phyloP scores from a whole-genome alignment of 805 yeast genomes.

The Candida chauliodis region DNA sequence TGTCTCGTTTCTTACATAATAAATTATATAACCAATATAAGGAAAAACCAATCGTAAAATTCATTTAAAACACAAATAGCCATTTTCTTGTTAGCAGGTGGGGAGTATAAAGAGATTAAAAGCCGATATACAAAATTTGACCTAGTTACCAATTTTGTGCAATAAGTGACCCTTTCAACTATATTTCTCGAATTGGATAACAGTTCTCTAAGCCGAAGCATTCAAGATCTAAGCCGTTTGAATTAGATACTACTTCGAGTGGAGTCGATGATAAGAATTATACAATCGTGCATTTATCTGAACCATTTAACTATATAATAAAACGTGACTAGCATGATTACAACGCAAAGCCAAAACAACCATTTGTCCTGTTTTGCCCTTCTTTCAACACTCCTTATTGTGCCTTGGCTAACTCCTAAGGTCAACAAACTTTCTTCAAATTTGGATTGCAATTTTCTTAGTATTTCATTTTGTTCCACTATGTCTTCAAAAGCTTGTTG shows the following conservation, averaged over 20 bases:
- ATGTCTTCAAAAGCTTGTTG: constrained; percentile 79
- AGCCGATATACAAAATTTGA: not conserved
- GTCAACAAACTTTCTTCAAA: constrained; percentile 71
- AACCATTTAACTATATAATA: constrained; percentile 65
- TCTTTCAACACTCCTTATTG: constrained; percentile 74
- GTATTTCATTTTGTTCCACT: constrained; percentile 75
- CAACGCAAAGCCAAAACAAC: constrained; percentile 75
- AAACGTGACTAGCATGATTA: constrained; percentile 60
- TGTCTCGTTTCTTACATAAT: not conserved
- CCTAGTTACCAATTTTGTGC: not conserved
- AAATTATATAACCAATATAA: not conserved
- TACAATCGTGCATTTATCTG: no score
- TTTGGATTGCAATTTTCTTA: constrained; percentile 57
- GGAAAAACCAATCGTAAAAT: constrained; percentile 1
- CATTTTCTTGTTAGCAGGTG: not conserved
- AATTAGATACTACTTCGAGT: no score
- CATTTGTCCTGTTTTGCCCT: constrained; percentile 84
- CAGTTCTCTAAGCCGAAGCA: constrained; percentile 2
- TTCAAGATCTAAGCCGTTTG: no score
- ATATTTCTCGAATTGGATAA: not conserved
- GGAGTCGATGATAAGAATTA: no score
- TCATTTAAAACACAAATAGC: no score
- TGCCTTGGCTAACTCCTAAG: constrained; percentile 81
- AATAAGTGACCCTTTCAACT: not conserved
- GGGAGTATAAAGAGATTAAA: not conserved